Base-by-base conservation (phyloP, 2,329 filamentous ascomycete species). In the Fusarium keratoplasticum region DNA sequence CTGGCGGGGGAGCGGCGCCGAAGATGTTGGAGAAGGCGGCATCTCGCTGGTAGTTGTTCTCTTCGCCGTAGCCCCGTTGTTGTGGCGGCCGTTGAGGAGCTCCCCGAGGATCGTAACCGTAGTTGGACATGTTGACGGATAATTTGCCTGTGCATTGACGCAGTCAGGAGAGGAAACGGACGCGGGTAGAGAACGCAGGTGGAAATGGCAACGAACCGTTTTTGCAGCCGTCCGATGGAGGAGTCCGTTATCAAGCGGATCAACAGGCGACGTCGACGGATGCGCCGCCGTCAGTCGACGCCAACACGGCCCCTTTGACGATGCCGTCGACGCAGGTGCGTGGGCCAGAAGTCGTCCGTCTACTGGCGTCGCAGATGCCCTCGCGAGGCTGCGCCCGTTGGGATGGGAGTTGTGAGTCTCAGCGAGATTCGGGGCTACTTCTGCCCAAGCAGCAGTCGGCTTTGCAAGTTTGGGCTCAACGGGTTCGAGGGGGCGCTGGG, bases 11-110 rank as follows among this genome's bases (percentile, higher is more conserved):
- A 74, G 94, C 89, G 74, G 91, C 92, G 77, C 96, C 96, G 82
- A 98, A 99, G 81, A 98, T 98, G 85, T 96, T 96, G 76, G 94
- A 95, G 84, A 97, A 99, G 75, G 96, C 96, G 77, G 95, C 94
- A 90, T 99, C 95, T 85, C 96, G 93, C 84, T 96, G 94, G 80
- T 87, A 88, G 80, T 88, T 88, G 73, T 87, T 85, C 64, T 86
- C 81, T 67, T 87, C 84, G 75, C 75, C 87, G 87, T 89, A 88
- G 76, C 87, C 85, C 66, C 84, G 83, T 52, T 29, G 47, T 52
- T 52, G 47, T 52, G 76, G 76, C 42, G 67, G 74, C 38, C 74
- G 71, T 67, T 85, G 84, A 60, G 83, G 83, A 81, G 84, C 83
- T 72, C 83, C 82, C 76, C 87, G 86, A 80, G 89, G 85, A 76